These are phyloP conservation scores for Polytrichum commune DNA, from an alignment of 225 moss, liverwort and hornwort genomes.

Conservation along the genomic window DNA sequence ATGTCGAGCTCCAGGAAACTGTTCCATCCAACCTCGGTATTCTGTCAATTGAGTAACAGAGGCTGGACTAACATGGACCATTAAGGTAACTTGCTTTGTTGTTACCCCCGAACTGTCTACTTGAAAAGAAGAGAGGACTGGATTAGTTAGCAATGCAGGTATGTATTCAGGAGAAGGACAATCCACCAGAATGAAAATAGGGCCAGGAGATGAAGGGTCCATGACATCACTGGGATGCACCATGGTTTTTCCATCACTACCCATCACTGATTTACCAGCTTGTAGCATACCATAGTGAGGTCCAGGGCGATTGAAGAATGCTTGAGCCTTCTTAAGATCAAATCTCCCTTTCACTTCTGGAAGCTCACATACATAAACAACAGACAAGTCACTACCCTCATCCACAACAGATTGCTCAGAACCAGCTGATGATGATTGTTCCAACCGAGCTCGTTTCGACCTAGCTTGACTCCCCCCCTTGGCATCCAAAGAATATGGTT, in stretches of 20 bases:
- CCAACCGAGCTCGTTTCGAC: constrained; percentile 59
- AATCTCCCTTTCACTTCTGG: constrained; percentile 94
- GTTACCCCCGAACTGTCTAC: constrained; percentile 21
- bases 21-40: constrained; percentile 81
- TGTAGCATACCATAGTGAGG: constrained; percentile 92
- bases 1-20: constrained; percentile 71
- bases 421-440: constrained; percentile 9
- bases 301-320: constrained; percentile 66
- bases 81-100: constrained; percentile 72
- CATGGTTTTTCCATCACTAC: constrained; percentile 65
- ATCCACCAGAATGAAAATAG: constrained; percentile 86
- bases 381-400: constrained; percentile 56
- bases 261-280: constrained; percentile 71
- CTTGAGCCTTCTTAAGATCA: constrained; percentile 74
- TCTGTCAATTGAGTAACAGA: constrained; percentile 45
- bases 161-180: constrained; percentile 67
- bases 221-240: constrained; percentile 92
- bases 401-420: constrained; percentile 24
- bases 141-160: constrained; percentile 55
- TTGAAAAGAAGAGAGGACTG: constrained; percentile 53
- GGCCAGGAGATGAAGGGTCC: constrained; percentile 95
- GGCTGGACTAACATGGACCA: constrained; percentile 81
- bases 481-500: constrained; percentile 13
- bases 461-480: constrained; percentile 8
- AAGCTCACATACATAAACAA: constrained; percentile 87